These are phyloP conservation scores for Hypoxylon sp. DNA, from an alignment of 2,329 filamentous ascomycete genomes.

Conservation along the genomic window DNA sequence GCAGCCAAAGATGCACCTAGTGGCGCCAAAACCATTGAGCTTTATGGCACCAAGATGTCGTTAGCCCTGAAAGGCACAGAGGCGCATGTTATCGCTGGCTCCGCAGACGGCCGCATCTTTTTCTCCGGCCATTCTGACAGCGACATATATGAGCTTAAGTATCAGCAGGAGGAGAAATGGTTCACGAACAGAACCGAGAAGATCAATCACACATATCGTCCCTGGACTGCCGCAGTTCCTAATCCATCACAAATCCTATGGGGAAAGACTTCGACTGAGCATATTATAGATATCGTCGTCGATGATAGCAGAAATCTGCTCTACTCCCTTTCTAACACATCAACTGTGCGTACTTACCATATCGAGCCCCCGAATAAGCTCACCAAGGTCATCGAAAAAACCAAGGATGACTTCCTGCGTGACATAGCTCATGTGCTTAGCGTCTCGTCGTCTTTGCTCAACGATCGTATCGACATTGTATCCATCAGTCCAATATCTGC, in stretches of 20 bases:
- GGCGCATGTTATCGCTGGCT: conserved; percentile 83
- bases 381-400: conserved; percentile 75
- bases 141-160: conserved; percentile 93
- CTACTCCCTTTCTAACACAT: conserved; percentile 89
- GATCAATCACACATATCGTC: conserved; percentile 85
- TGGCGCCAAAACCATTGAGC: conserved; percentile 78
- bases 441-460: conserved; percentile 77
- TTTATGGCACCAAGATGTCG: conserved; percentile 92
- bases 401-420: conserved; percentile 70
- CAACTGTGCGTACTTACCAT: conserved; percentile 91
- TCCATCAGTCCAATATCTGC: conserved; percentile 87
- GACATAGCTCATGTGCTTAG: conserved; percentile 87
- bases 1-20: conserved; percentile 74
- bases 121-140: conserved; percentile 85
- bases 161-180: conserved; percentile 98
- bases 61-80: conserved; percentile 81
- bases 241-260: conserved; percentile 64
- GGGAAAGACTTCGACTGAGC: conserved; percentile 68
- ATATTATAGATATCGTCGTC: conserved; percentile 82
- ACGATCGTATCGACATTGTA: conserved; percentile 78
- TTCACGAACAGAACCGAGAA: conserved; percentile 90
- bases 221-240: conserved; percentile 75
- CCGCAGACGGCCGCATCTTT: conserved; percentile 90
- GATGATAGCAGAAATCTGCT: conserved; percentile 90
- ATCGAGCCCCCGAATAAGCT: conserved; percentile 76